These are phyloP conservation scores for Diaporthe sp. DNA, from an alignment of 2,329 filamentous ascomycete genomes.

Conservation along the genomic window DNA sequence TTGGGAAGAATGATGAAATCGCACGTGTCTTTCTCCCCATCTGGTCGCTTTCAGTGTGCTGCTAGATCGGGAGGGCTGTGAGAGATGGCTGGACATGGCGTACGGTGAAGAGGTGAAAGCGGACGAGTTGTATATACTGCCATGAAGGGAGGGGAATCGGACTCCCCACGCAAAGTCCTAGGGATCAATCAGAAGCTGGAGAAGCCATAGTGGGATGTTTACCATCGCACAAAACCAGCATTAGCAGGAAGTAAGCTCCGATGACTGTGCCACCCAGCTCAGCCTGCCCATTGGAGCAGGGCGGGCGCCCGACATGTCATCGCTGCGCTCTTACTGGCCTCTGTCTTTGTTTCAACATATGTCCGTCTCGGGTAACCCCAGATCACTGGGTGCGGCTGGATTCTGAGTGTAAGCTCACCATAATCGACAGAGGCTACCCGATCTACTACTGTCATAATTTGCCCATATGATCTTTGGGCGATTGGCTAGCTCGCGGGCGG, in stretches of 20 bases:
- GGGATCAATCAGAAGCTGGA: not conserved
- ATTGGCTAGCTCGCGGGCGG: not conserved
- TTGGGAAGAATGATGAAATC: not conserved
- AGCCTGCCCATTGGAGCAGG: conserved; percentile 25
- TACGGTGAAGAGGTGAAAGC: not conserved
- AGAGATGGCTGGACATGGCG: conserved; percentile 9
- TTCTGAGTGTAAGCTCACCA: not conserved
- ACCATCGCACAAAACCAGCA: conserved; percentile 24
- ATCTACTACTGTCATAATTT: not conserved
- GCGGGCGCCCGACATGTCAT: conserved; percentile 23
- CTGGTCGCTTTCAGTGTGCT: not conserved
- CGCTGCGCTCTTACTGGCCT: conserved; percentile 8
- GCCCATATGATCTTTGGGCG: not conserved
- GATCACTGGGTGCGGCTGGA: conserved; percentile 20
- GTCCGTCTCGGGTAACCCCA: conserved; percentile 33
- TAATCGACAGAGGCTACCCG: not conserved
- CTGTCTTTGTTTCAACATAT: conserved; percentile 18
- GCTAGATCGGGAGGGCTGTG: not conserved
- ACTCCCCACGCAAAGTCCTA: conserved; percentile 30
- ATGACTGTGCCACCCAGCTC: conserved; percentile 12
- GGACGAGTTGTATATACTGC: conserved; percentile 12
- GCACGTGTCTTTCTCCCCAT: conserved; percentile 1
- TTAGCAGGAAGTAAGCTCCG: conserved; percentile 23
- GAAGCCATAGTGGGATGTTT: not conserved
- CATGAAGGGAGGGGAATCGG: not conserved